A percentile compares a stretch with the other conserved stretches of the same genome.
Conservation (phyloP, 2,329 filamentous ascomycete genomes). For the Colletotrichum trifolii region DNA sequence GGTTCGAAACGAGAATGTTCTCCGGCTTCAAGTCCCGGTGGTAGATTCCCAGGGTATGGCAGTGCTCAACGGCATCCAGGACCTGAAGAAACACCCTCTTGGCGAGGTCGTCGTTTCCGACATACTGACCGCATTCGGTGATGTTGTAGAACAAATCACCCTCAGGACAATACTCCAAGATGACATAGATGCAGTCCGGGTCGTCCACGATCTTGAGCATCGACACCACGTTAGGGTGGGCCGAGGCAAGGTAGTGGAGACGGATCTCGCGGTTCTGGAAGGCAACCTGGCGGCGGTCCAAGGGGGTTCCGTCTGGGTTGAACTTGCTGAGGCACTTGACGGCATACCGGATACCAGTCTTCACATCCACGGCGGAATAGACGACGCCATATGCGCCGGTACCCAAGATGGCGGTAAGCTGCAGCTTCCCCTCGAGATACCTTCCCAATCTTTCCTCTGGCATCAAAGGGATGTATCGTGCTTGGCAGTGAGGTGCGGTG, state of each 20-base stretch:
- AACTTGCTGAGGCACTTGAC: constrained; percentile 97
- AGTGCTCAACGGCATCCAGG: constrained; percentile 94
- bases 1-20: constrained; percentile 93
- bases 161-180: constrained; percentile 96
- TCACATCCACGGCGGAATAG: constrained; percentile 87
- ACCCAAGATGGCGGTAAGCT: constrained; percentile 86
- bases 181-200: constrained; percentile 92
- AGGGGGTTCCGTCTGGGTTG: constrained; percentile 73
- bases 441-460: constrained; percentile 90
- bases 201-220: constrained; percentile 94
- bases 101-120: constrained; percentile 90
- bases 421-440: constrained; percentile 83
- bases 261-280: constrained; percentile 96
- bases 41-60: constrained; percentile 93
- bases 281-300: constrained; percentile 86
- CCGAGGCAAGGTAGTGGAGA: constrained; percentile 88
- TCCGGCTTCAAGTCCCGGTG: constrained; percentile 98
- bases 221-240: constrained; percentile 92
- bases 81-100: constrained; percentile 93
- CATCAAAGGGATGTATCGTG: constrained; percentile 66
- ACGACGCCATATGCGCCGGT: constrained; percentile 97
- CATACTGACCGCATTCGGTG: constrained; percentile 92
- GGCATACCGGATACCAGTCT: constrained; percentile 84
- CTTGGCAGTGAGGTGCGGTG: constrained; percentile 50
- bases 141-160: constrained; percentile 98